Evolutionary conservation across 179 eudicot genomes (phyloP).

Genomic region (Gypsophila paniculata): DNA sequence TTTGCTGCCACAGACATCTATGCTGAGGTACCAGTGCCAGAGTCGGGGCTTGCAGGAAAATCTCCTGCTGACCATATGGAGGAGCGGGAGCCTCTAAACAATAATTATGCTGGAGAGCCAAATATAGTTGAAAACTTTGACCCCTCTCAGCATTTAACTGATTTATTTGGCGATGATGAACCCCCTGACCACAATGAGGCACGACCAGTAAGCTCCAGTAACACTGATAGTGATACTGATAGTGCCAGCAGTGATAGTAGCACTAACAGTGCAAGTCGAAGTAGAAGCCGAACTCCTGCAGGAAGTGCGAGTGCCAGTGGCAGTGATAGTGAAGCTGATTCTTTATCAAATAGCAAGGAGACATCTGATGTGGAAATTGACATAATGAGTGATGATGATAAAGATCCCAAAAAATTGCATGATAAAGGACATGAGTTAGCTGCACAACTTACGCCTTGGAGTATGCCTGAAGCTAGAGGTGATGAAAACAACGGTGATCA

Average conservation of each 20-base stretch:
- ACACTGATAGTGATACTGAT: conserved; percentile 71
- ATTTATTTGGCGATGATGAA: conserved; percentile 59
- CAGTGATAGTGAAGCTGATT: conserved; percentile 91
- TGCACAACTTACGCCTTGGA: conserved; percentile 37
- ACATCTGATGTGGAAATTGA: conserved; percentile 91
- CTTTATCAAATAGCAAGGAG: conserved; percentile 90
- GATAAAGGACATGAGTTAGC: conserved; percentile 37
- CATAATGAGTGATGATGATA: conserved; percentile 84
- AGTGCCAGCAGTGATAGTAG: conserved; percentile 55
- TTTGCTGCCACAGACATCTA: conserved; percentile 35
- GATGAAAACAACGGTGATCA: conserved; percentile 40
- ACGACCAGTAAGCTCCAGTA: conserved; percentile 55
- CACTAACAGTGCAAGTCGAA: conserved; percentile 59
- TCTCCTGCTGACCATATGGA: conserved; percentile 35
- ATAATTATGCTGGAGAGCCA: conserved; percentile 39
- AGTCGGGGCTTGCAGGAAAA: conserved; percentile 29
- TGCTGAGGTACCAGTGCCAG: conserved; percentile 35
- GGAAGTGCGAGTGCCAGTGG: conserved; percentile 75
- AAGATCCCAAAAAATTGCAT: conserved; percentile 44
- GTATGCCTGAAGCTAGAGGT: conserved; percentile 35
- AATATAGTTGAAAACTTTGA: conserved; percentile 47
- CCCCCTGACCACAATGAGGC: conserved; percentile 49
- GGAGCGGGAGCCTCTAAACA: conserved; percentile 37
- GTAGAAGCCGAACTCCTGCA: conserved; percentile 72
- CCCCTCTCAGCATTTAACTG: conserved; percentile 45